A percentile compares a stretch with the other conserved stretches of the same genome.
Evolutionary conservation across 345 rosid species (phyloP).

Genomic region (Noccaea bulbosa): DNA sequence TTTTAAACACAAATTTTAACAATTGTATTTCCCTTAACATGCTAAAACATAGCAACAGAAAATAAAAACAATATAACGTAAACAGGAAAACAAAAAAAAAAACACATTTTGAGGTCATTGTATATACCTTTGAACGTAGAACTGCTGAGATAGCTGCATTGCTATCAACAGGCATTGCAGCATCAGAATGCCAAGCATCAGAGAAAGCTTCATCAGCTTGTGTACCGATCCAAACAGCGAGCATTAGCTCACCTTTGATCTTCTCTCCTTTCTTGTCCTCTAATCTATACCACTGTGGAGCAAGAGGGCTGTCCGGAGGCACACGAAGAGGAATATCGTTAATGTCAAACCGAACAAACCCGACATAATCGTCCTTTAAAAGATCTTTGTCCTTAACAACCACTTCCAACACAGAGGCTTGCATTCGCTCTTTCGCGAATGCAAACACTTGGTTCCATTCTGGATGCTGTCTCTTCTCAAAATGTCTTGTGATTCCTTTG

Average conservation of each 20-base stretch:
- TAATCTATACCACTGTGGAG: conserved; percentile 95
- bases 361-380: conserved; percentile 85
- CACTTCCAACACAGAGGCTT: conserved; percentile 87
- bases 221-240: conserved; percentile 98
- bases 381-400: conserved; percentile 87
- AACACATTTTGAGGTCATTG: neutral
- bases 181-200: conserved; percentile 99
- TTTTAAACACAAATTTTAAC: neutral
- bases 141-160: conserved; percentile 57
- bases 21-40: neutral
- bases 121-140: conserved; percentile 71
- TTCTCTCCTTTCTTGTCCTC: conserved; percentile 85
- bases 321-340: conserved; percentile 90
- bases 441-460: conserved; percentile 99
- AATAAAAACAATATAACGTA: neutral
- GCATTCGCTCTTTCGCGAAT: conserved; percentile 90
- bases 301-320: conserved; percentile 96
- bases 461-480: conserved; percentile 82
- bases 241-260: conserved; percentile 89
- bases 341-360: conserved; percentile 79
- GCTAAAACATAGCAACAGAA: conserved; percentile 1
- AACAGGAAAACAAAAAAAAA: neutral
- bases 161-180: conserved; percentile 75
- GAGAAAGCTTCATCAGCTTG: conserved; percentile 99
- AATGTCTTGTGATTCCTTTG: conserved; percentile 88